phyloP scores from a whole-genome alignment of 345 rosid genomes.

The Ailanthus altissimus region DNA sequence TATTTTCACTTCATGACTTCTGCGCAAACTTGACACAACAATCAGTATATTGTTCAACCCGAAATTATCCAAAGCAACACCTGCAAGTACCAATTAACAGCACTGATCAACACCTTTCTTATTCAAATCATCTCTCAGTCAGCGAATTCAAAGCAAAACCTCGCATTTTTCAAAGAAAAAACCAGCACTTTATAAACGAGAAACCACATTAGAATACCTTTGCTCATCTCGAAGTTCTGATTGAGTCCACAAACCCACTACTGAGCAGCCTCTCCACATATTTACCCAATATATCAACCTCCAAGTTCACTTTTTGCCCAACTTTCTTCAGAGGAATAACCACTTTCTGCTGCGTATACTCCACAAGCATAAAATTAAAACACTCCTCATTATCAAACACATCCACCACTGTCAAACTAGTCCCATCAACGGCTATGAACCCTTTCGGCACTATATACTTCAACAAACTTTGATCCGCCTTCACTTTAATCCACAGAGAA shows the following conservation, averaged over 20 bases:
- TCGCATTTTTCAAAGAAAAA: not conserved
- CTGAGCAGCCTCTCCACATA: constrained; percentile 88
- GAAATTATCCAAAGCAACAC: not conserved
- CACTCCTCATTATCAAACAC: constrained; percentile 75
- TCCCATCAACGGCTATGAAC: constrained; percentile 83
- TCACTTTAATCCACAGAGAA: constrained; percentile 86
- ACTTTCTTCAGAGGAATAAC: constrained; percentile 69
- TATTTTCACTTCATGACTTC: not conserved
- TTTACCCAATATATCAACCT: constrained; percentile 91
- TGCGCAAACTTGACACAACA: not conserved
- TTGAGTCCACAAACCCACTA: constrained; percentile 52
- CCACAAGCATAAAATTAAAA: constrained; percentile 83
- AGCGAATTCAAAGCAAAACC: not conserved
- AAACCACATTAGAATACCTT: constrained; percentile 20
- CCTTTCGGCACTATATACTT: constrained; percentile 85
- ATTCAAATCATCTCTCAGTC: not conserved
- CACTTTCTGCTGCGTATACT: constrained; percentile 76
- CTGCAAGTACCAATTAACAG: constrained; percentile 1
- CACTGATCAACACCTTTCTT: not conserved
- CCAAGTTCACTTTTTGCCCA: constrained; percentile 87
- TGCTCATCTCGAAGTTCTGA: constrained; percentile 28
- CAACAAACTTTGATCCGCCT: constrained; percentile 47
- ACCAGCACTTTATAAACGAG: not conserved
- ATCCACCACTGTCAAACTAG: constrained; percentile 90
- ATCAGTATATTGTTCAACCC: not conserved